Base-by-base conservation (phyloP, 2,329 filamentous ascomycete species). In the Cladophialophora exuberans region DNA sequence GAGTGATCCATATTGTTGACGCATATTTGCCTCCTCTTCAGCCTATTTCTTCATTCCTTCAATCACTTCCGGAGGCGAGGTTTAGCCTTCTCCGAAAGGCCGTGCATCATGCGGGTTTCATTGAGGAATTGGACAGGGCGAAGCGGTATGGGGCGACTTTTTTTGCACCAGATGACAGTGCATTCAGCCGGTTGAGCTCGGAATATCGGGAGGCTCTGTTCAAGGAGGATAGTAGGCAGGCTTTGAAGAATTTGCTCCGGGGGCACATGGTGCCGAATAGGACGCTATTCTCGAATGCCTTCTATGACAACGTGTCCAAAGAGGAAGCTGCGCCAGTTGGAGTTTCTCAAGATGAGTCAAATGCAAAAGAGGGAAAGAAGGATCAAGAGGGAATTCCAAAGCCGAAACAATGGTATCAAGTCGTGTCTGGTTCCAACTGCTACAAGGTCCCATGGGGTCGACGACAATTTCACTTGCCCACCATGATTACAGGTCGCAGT, bases 401-500 rank as follows among this genome's bases (percentile, higher is more conserved):
- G 4, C 31, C 6, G 13, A 35, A n/a, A 11, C 31, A 35, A 35
- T 35, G 13, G 4, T 35, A 35, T 15, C 11, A 35, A 15, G 31
- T 35, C 2, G 11, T 35, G 13, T 13, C 31, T 15, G 31, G 31
- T 13, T 15, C 31, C 13, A 35, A 35, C 11, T 43, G 39, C 39
- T 43, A 43, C 39, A 43, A 25, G 22, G 39, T 43, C 7, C 39
- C 39, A n/a, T 43, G 39, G 39, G 39, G 39, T 4, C 18, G 11
- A n/a, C 18, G 22, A 13, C 18, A 28, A n/a, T 43, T 43, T n/a
- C 10, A n/a, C 17, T 22, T 43, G 9, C 18, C 17, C 13, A 43
- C 39, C 18, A 13, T 28, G 18, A 3, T 11, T 7, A 7, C 18
- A 1, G 20, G 18, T 6, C 11, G 6, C 18, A 22, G 15, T 9